Evolutionary conservation across 129 eudicot genomes (phyloP), one percentile per base, ranked within the genome.

Genomic region (Silybum marianum): DNA sequence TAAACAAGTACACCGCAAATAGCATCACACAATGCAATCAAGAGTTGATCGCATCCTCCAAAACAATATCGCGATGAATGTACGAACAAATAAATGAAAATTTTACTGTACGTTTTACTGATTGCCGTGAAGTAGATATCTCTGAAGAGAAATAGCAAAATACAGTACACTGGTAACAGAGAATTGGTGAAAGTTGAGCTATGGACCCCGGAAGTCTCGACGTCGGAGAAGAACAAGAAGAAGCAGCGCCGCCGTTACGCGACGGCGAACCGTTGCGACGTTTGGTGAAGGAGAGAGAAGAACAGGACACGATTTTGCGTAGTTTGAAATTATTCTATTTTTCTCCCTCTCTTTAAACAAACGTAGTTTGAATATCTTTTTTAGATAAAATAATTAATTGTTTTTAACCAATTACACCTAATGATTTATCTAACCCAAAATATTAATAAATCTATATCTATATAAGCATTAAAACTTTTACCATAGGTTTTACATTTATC

Each of bases 181-280:
- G 67, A 73, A 71, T 25, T 25, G 74, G 71, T 42, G 30, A 26
- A 21, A 22, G 30, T 38, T 42, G 18, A 18, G 60, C 51, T 46
- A 46, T 71, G 30, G 71, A 71, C 32, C 16, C 51, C 73, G 78
- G 77, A 65, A 65, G 4, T 1, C 14, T 58, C 51, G 26, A 58
- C 69, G 88, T 34, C 26, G 69, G 54, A 5, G 38, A 48, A 32
- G 19, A 48, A 80, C 25, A 19, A 72, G 74, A 46, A 60, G 40
- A 69, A 83, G 81, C 44, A 51, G 71, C 74, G 87, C 86, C 92
- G 86, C 83, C 90, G 88, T 60, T 38, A 82, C 71, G 79, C 87
- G 84, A 77, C 90, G 94, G 92, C 89, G 92, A 88, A 87, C 97
- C 91, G 94, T 88, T 90, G 88, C 72, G 81, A 81, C 48, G 87